These are phyloP conservation scores for Xylaria sp. DNA, from an alignment of 2,329 filamentous ascomycete species.

Conservation along the genomic window DNA sequence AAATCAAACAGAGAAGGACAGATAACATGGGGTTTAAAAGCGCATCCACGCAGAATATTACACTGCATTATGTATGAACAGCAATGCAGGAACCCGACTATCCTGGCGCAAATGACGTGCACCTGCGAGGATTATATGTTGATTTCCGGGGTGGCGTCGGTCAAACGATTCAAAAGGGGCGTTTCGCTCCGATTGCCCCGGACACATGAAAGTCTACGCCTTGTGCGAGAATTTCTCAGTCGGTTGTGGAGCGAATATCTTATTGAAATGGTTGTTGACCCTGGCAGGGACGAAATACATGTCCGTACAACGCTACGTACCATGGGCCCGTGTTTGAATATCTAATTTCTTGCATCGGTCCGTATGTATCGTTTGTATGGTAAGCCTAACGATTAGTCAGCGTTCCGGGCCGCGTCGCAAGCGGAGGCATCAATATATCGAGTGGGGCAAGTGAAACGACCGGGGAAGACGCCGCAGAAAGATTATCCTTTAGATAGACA, in stretches of 20 bases:
- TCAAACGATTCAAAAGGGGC: constrained; percentile 14
- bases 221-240: neutral
- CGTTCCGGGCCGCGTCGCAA: neutral
- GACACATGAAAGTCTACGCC: constrained; percentile 1
- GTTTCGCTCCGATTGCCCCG: constrained; percentile 10
- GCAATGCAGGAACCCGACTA: constrained; percentile 24
- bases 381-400: neutral
- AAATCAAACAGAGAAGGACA: neutral
- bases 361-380: constrained; percentile 17
- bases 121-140: constrained; percentile 10
- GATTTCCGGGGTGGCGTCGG: constrained; percentile 12
- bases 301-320: neutral
- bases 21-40: neutral
- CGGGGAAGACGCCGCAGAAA: neutral
- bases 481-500: neutral
- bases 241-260: constrained; percentile 19
- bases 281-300: neutral
- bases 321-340: neutral
- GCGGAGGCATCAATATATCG: neutral
- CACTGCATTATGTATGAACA: neutral
- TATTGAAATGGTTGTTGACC: constrained; percentile 18
- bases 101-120: constrained; percentile 18
- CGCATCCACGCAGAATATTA: neutral
- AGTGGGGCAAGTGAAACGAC: neutral
- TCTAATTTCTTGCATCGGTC: constrained; percentile 3